Percentiles rank a stretch among this genome's conserved stretches.
Conservation (phyloP, 129 eudicot species). For the Deinandra increscens region DNA sequence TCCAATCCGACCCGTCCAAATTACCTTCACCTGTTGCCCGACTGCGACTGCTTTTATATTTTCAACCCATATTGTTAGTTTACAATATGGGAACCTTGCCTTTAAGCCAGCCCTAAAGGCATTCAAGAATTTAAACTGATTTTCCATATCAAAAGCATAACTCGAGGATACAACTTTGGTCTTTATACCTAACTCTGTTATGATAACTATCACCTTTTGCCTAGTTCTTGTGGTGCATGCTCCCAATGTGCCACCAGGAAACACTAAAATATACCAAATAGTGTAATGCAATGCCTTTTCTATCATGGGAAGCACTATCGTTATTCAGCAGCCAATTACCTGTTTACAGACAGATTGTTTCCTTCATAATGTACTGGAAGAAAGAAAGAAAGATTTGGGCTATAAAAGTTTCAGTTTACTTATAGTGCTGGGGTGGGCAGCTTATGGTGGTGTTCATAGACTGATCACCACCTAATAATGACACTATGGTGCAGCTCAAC, state of each 20-base stretch:
- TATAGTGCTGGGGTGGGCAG: slow-evolving; percentile 18
- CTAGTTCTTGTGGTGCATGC: slow-evolving; percentile 18
- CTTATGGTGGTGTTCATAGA: slow-evolving; percentile 10
- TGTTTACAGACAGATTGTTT: slow-evolving; percentile 15
- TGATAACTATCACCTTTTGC: slow-evolving; percentile 24
- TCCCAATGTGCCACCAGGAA: slow-evolving; percentile 17
- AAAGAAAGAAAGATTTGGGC: slow-evolving; percentile 9
- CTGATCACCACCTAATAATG: slow-evolving; percentile 24
- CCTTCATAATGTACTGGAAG: slow-evolving; percentile 18
- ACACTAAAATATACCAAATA: slow-evolving; percentile 20
- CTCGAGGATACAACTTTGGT: slow-evolving; percentile 14
- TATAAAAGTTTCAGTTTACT: slow-evolving; percentile 8
- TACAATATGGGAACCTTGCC: not conserved
- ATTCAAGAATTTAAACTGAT: not conserved
- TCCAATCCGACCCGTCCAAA: not conserved
- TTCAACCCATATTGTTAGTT: slow-evolving; percentile 4
- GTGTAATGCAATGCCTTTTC: slow-evolving; percentile 12
- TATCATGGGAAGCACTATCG: slow-evolving; percentile 28
- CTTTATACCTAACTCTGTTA: slow-evolving; percentile 27
- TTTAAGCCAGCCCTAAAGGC: slow-evolving; percentile 21
- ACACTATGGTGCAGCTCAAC: slow-evolving; percentile 6
- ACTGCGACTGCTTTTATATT: not conserved
- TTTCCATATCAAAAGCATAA: slow-evolving; percentile 20
- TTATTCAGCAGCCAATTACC: slow-evolving; percentile 23
- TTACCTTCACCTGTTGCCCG: not conserved